phyloP scores from a whole-genome alignment of 2,329 filamentous ascomycete species.

The Pestalotiopsis sp. region DNA sequence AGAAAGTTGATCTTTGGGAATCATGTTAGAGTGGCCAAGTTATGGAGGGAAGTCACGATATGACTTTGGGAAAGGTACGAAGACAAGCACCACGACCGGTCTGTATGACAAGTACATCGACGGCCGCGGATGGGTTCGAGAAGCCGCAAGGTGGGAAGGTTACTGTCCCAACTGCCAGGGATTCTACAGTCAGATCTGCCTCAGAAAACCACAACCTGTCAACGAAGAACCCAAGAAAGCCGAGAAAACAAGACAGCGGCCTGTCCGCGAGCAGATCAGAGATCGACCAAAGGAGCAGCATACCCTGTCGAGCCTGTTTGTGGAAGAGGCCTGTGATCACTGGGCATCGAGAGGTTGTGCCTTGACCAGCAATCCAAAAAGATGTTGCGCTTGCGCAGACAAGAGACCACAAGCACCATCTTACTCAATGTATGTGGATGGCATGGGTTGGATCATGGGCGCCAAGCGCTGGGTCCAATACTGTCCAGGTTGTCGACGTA shows the following conservation, averaged over 20 bases:
- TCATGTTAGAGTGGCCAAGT: not conserved
- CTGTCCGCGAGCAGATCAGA: not conserved
- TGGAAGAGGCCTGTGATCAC: not conserved
- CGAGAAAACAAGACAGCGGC: not conserved
- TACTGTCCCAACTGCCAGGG: not conserved
- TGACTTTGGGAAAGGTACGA: not conserved
- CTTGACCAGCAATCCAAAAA: not conserved
- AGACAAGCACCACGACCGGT: not conserved
- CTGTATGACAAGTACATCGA: slow-evolving; percentile 5
- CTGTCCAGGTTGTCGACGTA: slow-evolving; percentile 18
- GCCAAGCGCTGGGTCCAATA: slow-evolving; percentile 22
- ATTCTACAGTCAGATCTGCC: not conserved
- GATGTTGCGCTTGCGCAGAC: slow-evolving; percentile 21
- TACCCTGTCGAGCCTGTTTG: not conserved
- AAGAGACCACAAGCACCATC: slow-evolving; percentile 16
- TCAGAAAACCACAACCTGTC: not conserved
- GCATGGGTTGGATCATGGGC: slow-evolving; percentile 18
- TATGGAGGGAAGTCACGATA: not conserved
- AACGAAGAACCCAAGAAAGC: not conserved
- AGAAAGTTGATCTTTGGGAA: not conserved
- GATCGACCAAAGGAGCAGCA: not conserved
- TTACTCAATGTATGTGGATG: slow-evolving; percentile 21
- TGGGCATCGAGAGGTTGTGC: not conserved
- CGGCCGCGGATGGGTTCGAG: not conserved
- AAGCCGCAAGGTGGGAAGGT: not conserved